Base-by-base conservation (phyloP, 2,329 filamentous ascomycete genomes). In the Pseudogymnoascus sp. region DNA sequence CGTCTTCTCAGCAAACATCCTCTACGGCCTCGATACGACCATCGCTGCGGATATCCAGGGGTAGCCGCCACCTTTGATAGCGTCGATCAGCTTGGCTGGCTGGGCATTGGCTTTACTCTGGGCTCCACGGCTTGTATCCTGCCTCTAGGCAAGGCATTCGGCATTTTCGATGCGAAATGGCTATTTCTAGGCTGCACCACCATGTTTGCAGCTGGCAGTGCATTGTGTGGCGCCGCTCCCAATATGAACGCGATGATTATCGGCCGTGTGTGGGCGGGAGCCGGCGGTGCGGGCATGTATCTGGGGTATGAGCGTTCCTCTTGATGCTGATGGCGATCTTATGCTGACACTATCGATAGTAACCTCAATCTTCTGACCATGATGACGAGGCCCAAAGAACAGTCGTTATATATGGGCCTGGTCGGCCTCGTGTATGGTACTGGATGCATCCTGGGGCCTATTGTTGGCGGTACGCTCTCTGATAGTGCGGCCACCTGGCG, bases 21-120 rank as follows among this genome's bases (percentile, higher is more conserved):
- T 76, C 7, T 75, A 71, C 63, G 72, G 72, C 4, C 69, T 76
- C 15, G 75, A 77, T 67, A 79, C 74, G 11, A 81, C 79, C 2
- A 77, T 81, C 42, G 72, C 73, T 1, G 79, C 79, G 1, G 77
- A 79, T 66, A 72, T 81, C 4, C 77, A 80, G 63, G 73, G 72
- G 75, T 80, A 13, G 66, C 77, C 29, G 70, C 74, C 19, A 66
- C 66, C 0, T 77, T 79, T 37, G 72, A 70, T 11, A 67, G 75
- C 6, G 65, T 77, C 19, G 70, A 75, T 1, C 73, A 77, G 62
- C 69, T 81, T 0, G 67, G 73, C 1, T 81, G 78, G 78, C 64
- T 79, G 19, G 74, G 73, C 7, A 68, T 72, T 2, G 75, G 72
- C 0, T 80, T 78, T 59, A 67, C 72, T 1, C 64, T 79, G 6